Evolutionary conservation across 148 eudicot species (phyloP).

Genomic region (Diospyros lotus): DNA sequence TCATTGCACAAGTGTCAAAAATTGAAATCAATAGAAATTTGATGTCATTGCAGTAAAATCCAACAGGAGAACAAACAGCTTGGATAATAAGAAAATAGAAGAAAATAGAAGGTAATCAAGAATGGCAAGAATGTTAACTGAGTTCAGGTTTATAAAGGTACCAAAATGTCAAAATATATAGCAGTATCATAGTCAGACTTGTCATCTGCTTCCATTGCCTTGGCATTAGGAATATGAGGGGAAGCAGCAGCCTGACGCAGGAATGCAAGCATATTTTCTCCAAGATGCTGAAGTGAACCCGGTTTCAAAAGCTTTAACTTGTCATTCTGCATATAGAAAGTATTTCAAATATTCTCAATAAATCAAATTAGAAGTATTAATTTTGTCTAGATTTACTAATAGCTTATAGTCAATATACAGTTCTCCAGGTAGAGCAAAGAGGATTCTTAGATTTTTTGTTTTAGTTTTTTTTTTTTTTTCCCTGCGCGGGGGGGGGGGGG

Average conservation of each 20-base stretch:
- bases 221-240: constrained; percentile 46
- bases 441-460: background rate
- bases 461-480: background rate
- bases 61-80: background rate
- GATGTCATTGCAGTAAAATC: background rate
- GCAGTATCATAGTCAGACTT: constrained; percentile 44
- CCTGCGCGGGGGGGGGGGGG: no score
- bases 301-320: constrained; percentile 71
- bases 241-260: constrained; percentile 67
- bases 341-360: constrained; percentile 4
- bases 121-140: constrained; percentile 5
- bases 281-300: constrained; percentile 98
- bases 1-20: constrained; percentile 11
- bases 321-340: constrained; percentile 64
- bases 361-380: background rate
- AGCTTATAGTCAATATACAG: background rate
- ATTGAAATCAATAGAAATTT: constrained; percentile 4
- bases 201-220: constrained; percentile 29
- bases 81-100: background rate
- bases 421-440: background rate
- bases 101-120: constrained; percentile 12
- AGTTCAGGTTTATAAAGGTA: constrained; percentile 21
- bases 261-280: constrained; percentile 95
- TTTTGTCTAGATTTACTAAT: background rate
- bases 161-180: constrained; percentile 91